phyloP scores from a whole-genome alignment of 306 rosid genomes.

The Cicer arietinum region DNA sequence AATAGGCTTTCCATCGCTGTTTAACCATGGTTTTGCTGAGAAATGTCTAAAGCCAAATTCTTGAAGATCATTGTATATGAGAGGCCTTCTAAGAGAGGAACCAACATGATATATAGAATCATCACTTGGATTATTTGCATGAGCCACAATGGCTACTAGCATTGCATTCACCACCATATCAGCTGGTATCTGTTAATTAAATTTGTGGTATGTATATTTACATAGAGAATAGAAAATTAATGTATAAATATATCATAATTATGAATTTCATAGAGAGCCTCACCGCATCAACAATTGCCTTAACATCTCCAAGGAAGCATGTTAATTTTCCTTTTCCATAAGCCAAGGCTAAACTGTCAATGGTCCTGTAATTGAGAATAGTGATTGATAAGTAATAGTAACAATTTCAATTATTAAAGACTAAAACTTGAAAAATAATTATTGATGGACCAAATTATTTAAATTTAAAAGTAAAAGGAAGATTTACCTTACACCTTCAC shows the following conservation, averaged over 20 bases:
- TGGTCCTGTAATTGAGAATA: constrained; percentile 59
- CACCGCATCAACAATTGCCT: constrained; percentile 64
- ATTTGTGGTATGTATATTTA: neutral
- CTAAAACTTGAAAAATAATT: too few relatives aligned
- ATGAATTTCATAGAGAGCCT: constrained; percentile 30
- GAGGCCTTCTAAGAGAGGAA: constrained; percentile 66
- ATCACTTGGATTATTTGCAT: constrained; percentile 49
- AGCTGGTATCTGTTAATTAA: constrained; percentile 72
- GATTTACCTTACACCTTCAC: constrained; percentile 78
- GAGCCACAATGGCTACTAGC: constrained; percentile 64
- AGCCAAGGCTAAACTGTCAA: constrained; percentile 77
- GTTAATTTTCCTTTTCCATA: constrained; percentile 83
- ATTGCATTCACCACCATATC: constrained; percentile 93
- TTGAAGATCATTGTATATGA: constrained; percentile 48
- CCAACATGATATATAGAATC: constrained; percentile 65
- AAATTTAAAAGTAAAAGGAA: neutral
- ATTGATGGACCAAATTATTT: too few relatives aligned
- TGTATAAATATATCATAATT: neutral
- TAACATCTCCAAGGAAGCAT: constrained; percentile 62
- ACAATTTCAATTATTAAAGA: too few relatives aligned
- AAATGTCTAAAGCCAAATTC: constrained; percentile 63
- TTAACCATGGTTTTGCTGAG: constrained; percentile 74
- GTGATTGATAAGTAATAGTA: too few relatives aligned
- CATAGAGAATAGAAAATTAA: neutral
- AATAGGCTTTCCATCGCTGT: constrained; percentile 76